phyloP scores from a whole-genome alignment of 495 filamentous ascomycete genomes.

The Melanomma pulvis-pyrius region DNA sequence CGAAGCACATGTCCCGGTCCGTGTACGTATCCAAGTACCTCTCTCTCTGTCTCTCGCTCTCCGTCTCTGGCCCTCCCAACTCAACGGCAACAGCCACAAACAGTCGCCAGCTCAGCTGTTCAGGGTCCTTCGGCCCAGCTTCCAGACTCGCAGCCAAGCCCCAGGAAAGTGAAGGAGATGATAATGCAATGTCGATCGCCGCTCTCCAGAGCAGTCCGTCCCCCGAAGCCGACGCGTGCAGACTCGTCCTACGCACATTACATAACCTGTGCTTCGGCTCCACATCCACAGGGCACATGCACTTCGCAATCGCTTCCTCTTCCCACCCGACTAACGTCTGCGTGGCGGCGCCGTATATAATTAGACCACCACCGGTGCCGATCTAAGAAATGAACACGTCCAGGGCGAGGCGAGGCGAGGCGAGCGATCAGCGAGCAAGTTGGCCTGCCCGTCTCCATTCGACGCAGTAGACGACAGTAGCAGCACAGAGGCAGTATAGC shows the following conservation, averaged over 20 bases:
- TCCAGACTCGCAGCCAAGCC: too few species aligned
- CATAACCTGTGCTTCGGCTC: slow-evolving; percentile 6
- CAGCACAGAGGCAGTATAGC: too few species aligned
- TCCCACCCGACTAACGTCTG: background rate
- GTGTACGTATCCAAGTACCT: background rate
- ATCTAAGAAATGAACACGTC: too few species aligned
- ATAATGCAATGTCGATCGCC: background rate
- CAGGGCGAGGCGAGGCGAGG: too few species aligned
- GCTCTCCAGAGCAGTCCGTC: background rate
- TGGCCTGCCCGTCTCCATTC: background rate
- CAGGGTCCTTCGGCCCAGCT: too few species aligned
- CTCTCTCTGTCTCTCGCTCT: background rate
- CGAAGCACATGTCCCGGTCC: slow-evolving; percentile 1
- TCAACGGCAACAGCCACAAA: background rate
- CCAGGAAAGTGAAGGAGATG: background rate
- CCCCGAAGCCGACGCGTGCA: background rate
- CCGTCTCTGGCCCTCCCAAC: too few species aligned
- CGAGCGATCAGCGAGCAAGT: background rate
- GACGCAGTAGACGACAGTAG: background rate
- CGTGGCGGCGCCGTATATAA: background rate
- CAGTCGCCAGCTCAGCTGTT: background rate
- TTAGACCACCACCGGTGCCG: background rate
- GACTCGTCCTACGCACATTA: background rate
- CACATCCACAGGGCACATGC: background rate
- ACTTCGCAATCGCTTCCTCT: slow-evolving; percentile 11